A percentile compares a stretch with the other conserved stretches of the same genome.
phyloP scores from a whole-genome alignment of 1,284 basidiomycete species.

The Cystobasidium pallidum region DNA sequence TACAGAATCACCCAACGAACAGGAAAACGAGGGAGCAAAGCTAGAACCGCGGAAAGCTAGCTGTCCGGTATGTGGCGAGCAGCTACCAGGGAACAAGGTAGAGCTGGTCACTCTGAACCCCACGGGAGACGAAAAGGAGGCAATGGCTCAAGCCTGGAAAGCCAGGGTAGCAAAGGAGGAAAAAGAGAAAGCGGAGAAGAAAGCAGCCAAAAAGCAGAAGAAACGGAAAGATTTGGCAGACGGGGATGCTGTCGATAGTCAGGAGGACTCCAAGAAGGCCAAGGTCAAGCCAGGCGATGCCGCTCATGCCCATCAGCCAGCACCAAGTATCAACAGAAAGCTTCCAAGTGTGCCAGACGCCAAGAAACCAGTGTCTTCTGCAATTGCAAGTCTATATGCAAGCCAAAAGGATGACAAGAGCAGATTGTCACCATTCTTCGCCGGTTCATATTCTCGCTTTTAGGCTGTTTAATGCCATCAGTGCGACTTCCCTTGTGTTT shows the following conservation, averaged over 20 bases:
- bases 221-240: slow-evolving; percentile 27
- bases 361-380: slow-evolving; percentile 39
- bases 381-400: slow-evolving; percentile 37
- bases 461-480: background rate
- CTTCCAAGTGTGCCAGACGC: slow-evolving; percentile 33
- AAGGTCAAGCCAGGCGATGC: slow-evolving; percentile 7
- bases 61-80: slow-evolving; percentile 30
- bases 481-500: no score
- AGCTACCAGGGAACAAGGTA: slow-evolving; percentile 43
- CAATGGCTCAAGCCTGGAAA: slow-evolving; percentile 38
- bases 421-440: slow-evolving; percentile 38
- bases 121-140: slow-evolving; percentile 47
- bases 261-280: slow-evolving; percentile 30
- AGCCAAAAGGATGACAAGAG: slow-evolving; percentile 24
- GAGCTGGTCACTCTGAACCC: slow-evolving; percentile 47
- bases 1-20: slow-evolving; percentile 35
- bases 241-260: background rate
- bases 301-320: slow-evolving; percentile 1
- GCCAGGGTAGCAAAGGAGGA: slow-evolving; percentile 43
- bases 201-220: slow-evolving; percentile 46
- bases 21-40: slow-evolving; percentile 46
- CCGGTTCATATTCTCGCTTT: slow-evolving; percentile 39
- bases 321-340: slow-evolving; percentile 38
- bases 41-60: slow-evolving; percentile 40
- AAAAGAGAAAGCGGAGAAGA: slow-evolving; percentile 48